Percentiles rank a stretch among this genome's conserved stretches.
Conservation (phyloP, 352 stramenopile species). For the Globisporangium uncinulatum region DNA sequence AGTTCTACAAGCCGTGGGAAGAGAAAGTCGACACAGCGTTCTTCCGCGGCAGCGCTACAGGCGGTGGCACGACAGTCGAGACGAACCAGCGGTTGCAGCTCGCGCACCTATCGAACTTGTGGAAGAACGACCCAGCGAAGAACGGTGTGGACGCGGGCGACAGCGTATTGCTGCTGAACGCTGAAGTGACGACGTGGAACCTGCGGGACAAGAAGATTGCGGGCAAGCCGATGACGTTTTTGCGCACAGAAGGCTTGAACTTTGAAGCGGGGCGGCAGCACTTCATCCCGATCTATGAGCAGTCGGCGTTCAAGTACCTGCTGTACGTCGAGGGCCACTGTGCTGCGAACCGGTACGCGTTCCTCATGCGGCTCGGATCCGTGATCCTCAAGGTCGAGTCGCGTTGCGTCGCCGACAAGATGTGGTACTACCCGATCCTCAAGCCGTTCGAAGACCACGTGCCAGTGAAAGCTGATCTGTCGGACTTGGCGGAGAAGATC, state of each 20-base stretch:
- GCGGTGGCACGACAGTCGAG: slow-evolving; percentile 91
- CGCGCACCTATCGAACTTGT: slow-evolving; percentile 88
- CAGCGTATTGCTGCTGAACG: slow-evolving; percentile 92
- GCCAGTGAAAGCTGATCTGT: slow-evolving; percentile 95
- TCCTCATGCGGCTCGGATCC: slow-evolving; percentile 97
- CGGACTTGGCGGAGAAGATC: slow-evolving; percentile 98
- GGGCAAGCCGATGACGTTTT: slow-evolving; percentile 92
- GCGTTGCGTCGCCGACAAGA: slow-evolving; percentile 93
- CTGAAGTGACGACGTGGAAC: slow-evolving; percentile 95
- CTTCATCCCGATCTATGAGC: slow-evolving; percentile 98
- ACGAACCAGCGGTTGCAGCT: slow-evolving; percentile 97
- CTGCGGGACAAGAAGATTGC: slow-evolving; percentile 96
- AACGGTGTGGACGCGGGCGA: slow-evolving; percentile 66
- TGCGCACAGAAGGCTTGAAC: slow-evolving; percentile 74
- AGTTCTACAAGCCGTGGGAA: slow-evolving; percentile 95
- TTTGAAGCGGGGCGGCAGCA: slow-evolving; percentile 92
- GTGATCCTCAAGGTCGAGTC: slow-evolving; percentile 97
- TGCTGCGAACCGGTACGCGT: slow-evolving; percentile 97
- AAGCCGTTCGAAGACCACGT: slow-evolving; percentile 97
- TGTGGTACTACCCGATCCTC: slow-evolving; percentile 97
- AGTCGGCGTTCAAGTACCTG: slow-evolving; percentile 97
- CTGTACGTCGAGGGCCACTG: slow-evolving; percentile 97
- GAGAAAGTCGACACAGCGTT: slow-evolving; percentile 97
- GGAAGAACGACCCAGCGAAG: slow-evolving; percentile 86
- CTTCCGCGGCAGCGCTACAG: slow-evolving; percentile 96